Conservation (phyloP, 176 grass and related monocot genomes). For the Hordeum vulgare region DNA sequence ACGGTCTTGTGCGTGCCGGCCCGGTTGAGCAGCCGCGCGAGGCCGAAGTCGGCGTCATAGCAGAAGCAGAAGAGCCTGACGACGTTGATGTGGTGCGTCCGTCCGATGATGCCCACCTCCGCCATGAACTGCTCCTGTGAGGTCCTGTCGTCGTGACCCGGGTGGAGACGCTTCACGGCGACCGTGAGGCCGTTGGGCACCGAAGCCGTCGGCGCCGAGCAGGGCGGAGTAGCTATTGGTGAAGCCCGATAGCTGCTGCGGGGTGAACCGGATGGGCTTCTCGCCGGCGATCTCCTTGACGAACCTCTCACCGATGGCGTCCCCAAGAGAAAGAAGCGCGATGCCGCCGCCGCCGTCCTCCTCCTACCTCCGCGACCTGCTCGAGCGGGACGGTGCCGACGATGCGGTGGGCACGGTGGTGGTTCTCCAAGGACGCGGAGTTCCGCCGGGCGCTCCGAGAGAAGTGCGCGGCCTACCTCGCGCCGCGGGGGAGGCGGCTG, state of each 20-base stretch:
- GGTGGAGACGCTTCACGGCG: not conserved
- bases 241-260: not conserved
- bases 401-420: slow-evolving; percentile 39
- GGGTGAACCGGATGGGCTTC: slow-evolving; percentile 16
- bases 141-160: not conserved
- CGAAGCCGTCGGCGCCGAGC: not conserved
- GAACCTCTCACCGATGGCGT: not conserved
- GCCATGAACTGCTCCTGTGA: slow-evolving; percentile 26
- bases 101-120: too few species aligned
- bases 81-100: slow-evolving; percentile 1
- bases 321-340: not conserved
- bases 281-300: not conserved
- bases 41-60: not conserved
- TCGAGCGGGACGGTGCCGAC: slow-evolving; percentile 23
- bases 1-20: too few species aligned
- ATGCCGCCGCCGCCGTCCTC: slow-evolving; percentile 18
- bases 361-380: slow-evolving; percentile 71
- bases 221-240: not conserved
- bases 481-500: slow-evolving; percentile 1
- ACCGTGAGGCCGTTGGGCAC: not conserved
- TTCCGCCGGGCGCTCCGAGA: slow-evolving; percentile 58
- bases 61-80: slow-evolving; percentile 33
- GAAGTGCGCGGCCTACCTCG: slow-evolving; percentile 57
- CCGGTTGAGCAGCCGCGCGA: too few species aligned
- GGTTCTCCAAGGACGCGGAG: slow-evolving; percentile 57